Conservation (phyloP, 1,284 basidiomycete genomes). For the Malassezia sp. region DNA sequence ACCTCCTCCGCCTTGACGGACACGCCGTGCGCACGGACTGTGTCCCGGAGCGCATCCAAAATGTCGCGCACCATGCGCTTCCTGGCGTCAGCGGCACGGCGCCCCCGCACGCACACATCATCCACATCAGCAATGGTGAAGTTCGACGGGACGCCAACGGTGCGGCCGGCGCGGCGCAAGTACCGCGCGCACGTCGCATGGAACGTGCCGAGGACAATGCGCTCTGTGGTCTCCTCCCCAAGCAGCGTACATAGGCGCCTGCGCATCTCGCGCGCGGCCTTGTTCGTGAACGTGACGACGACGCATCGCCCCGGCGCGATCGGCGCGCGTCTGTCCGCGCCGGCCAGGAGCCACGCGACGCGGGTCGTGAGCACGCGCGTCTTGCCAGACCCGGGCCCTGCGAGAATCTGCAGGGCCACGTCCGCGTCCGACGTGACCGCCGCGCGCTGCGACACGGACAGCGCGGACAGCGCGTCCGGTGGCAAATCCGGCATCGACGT, state of each 20-base stretch:
- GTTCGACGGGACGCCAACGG: constrained; percentile 59
- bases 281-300: constrained; percentile 55
- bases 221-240: constrained; percentile 55
- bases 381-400: constrained; percentile 44
- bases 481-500: no score
- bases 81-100: constrained; percentile 6
- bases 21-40: constrained; percentile 50
- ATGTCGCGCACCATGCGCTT: constrained; percentile 61
- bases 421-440: constrained; percentile 33
- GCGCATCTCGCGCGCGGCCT: constrained; percentile 80
- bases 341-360: constrained; percentile 36
- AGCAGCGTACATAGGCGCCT: constrained; percentile 62
- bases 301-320: constrained; percentile 34
- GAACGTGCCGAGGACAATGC: constrained; percentile 63
- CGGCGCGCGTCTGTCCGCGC: constrained; percentile 9
- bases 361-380: constrained; percentile 40
- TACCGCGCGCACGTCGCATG: constrained; percentile 65
- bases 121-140: constrained; percentile 74
- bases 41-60: constrained; percentile 54
- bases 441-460: constrained; percentile 29
- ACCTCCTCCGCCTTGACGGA: constrained; percentile 57
- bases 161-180: constrained; percentile 58
- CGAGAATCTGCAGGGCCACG: constrained; percentile 38
- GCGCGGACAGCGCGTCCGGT: constrained; percentile 12
- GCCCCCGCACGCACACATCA: constrained; percentile 50